A percentile compares a stretch with the other conserved stretches of the same genome.
Evolutionary conservation across 2,329 filamentous ascomycete genomes (phyloP).

Genomic region (Epichloe brachyelytri): DNA sequence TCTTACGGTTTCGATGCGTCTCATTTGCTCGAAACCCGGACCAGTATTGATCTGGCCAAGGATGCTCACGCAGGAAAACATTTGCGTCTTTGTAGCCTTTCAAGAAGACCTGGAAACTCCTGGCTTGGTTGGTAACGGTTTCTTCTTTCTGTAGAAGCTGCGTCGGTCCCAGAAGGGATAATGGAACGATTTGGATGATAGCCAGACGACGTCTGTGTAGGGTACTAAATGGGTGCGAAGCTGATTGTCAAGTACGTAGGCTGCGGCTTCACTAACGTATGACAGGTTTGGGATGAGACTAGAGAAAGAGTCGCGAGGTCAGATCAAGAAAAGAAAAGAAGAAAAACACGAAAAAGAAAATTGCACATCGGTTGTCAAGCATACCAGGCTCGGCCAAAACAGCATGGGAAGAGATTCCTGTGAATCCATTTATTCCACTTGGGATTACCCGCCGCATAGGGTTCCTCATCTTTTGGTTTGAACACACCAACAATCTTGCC

Average conservation of each 20-base stretch:
- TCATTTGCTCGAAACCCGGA: conserved; percentile 57
- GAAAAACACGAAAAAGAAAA: neutral
- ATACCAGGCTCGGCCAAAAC: conserved; percentile 81
- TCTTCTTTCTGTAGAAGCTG: conserved; percentile 77
- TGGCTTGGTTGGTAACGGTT: conserved; percentile 73
- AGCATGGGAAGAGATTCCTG: conserved; percentile 91
- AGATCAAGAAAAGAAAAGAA: neutral
- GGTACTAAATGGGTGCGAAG: conserved; percentile 85
- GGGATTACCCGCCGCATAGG: conserved; percentile 89
- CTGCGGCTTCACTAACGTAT: conserved; percentile 94
- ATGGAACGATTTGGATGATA: conserved; percentile 94
- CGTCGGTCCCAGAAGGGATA: conserved; percentile 96
- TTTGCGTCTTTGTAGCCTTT: conserved; percentile 97
- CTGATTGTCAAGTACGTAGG: conserved; percentile 86
- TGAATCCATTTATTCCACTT: conserved; percentile 99
- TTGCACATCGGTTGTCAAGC: conserved; percentile 11
- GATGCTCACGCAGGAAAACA: conserved; percentile 84
- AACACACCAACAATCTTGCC: conserved; percentile 96
- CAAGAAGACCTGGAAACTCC: conserved; percentile 94
- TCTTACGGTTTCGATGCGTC: conserved; percentile 53
- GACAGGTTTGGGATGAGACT: conserved; percentile 91
- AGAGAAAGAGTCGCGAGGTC: neutral
- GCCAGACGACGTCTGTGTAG: conserved; percentile 86
- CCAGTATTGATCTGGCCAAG: conserved; percentile 86
- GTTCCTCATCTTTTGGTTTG: conserved; percentile 98